Percentiles rank a stretch among this genome's conserved stretches.
Evolutionary conservation across 2,329 filamentous ascomycete species (phyloP).

Genomic region (Apiospora aurea): DNA sequence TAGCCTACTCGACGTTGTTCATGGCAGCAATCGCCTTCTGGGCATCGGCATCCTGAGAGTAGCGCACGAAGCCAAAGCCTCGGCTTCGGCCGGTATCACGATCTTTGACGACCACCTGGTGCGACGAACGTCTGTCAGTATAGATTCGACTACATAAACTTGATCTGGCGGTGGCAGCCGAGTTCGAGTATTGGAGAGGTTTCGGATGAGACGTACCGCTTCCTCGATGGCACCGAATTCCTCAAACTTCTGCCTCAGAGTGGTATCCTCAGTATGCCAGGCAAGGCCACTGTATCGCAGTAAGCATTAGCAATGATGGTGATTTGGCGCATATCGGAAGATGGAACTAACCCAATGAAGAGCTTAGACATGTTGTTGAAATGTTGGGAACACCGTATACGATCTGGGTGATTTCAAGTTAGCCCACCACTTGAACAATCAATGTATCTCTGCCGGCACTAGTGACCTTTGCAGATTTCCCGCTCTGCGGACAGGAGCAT

Average conservation of each 20-base stretch:
- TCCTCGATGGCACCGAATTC: slow-evolving; percentile 92
- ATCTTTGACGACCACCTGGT: slow-evolving; percentile 94
- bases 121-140: slow-evolving; percentile 29
- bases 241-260: slow-evolving; percentile 89
- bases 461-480: slow-evolving; percentile 20
- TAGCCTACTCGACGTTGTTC: slow-evolving; percentile 87
- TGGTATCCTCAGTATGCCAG: slow-evolving; percentile 95
- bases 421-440: not conserved
- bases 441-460: slow-evolving; percentile 17
- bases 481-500: slow-evolving; percentile 6
- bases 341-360: slow-evolving; percentile 81
- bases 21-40: slow-evolving; percentile 78
- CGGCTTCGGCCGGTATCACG: slow-evolving; percentile 95
- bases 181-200: not conserved
- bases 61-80: slow-evolving; percentile 97
- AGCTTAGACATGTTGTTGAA: slow-evolving; percentile 81
- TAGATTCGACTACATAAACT: not conserved
- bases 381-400: not conserved
- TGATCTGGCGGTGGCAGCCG: not conserved
- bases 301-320: slow-evolving; percentile 26
- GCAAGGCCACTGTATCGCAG: slow-evolving; percentile 79
- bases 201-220: slow-evolving; percentile 70
- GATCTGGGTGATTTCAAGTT: not conserved
- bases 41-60: slow-evolving; percentile 77
- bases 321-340: not conserved